Base-by-base conservation (phyloP, 1,139 yeast species). In the Geotrichum aggregatum region DNA sequence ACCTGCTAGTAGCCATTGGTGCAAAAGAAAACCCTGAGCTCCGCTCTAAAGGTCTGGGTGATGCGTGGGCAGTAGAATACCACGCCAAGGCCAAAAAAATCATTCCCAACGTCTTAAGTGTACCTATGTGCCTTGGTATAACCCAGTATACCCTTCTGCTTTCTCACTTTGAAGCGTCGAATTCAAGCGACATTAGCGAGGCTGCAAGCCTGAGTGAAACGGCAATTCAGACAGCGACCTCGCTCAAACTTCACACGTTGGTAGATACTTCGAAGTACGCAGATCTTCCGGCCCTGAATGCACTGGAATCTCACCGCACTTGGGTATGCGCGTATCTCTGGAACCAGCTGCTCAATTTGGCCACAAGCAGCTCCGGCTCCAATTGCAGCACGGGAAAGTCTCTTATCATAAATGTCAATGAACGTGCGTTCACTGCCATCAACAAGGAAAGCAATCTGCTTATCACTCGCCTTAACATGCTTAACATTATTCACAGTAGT, bases 1-100 rank as follows among this genome's bases (percentile, higher is more conserved):
- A 60, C 47, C 50, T 55, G 52, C 31, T 59, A 16, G 52, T 56
- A n/a, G 61, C 63, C 1, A 47, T 61, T 31, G 63, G 64, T 7
- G 54, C 58, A 22, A 52, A 41, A n/a, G 54, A 47, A 14, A 26
- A 26, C 19, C 49, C 19, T 22, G 41, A 14, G 22, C n/a, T 48
- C 35, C 52, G 54, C 28, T 56, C 58, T 44, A 38, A 38, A n/a
- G n/a, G n/a, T n/a, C n/a, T n/a, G 19, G 2, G 19, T 7, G 49
- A 50, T 26, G 53, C 50, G 26, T 59, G 61, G 62, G 56, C 59
- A 19, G 24, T 47, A 10, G 61, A 58, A 43, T 59, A 59, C 44
- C 46, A 48, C 30, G 41, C 50, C 35, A 51, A 54, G 40, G 61
- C 61, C 11, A 36, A 47, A 26, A 26, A 47, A 26, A 41, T 54